A percentile compares a stretch with the other conserved stretches of the same genome.
Conservation (phyloP, 768 basidiomycete species). For the Rhodotorula diobovata region DNA sequence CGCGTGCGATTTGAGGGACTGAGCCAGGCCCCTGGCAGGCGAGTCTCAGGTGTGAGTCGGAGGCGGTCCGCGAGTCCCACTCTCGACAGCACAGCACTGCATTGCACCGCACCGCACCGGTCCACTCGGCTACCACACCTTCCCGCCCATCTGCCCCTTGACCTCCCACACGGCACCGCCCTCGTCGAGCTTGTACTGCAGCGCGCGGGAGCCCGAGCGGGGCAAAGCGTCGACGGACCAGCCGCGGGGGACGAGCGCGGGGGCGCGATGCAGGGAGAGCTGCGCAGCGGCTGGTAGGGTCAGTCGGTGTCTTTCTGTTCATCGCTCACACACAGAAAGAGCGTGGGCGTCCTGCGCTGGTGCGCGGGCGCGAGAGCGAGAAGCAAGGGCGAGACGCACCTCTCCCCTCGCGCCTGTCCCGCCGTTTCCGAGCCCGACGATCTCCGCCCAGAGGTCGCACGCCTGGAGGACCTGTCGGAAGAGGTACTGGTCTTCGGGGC, state of each 20-base stretch:
- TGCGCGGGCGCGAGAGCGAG: neutral
- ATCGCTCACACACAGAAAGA: no score
- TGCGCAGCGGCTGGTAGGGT: neutral
- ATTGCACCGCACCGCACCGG: no score
- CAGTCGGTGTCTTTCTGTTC: neutral
- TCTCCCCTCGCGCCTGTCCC: constrained; percentile 18
- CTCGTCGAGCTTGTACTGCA: constrained; percentile 27
- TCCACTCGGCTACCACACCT: constrained; percentile 4
- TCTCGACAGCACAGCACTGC: no score
- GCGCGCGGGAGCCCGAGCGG: neutral
- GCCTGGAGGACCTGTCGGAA: constrained; percentile 11
- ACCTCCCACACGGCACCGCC: constrained; percentile 20
- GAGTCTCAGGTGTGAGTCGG: no score
- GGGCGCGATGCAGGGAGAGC: neutral
- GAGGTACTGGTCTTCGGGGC: constrained; percentile 26
- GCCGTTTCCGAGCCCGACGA: constrained; percentile 2
- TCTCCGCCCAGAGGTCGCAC: constrained; percentile 12
- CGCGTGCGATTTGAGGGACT: no score
- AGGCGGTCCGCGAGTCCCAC: no score
- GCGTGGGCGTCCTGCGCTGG: neutral
- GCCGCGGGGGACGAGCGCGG: neutral
- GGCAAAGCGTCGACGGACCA: neutral
- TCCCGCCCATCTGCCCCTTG: constrained; percentile 6
- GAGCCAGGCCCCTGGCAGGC: no score
- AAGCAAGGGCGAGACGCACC: constrained; percentile 3